Evolutionary conservation across 805 yeast genomes (phyloP), one percentile per base, ranked within the genome.

Genomic region (Wickerhamiella spandovensis): DNA sequence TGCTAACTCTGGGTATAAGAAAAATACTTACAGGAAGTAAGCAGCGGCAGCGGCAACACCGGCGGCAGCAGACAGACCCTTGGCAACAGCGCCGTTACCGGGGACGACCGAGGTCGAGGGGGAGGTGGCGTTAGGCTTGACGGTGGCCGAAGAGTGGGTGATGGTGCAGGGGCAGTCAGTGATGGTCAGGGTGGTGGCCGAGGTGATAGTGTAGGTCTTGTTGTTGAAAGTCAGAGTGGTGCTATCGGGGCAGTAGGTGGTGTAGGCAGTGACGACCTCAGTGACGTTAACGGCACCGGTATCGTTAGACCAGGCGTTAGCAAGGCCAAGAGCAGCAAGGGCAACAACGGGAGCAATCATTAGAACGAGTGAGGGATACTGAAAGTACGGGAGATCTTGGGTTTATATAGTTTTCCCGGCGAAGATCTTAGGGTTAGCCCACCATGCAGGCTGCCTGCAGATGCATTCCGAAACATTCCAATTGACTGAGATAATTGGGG

Each of bases 171-270:
- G 48, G 48, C 48, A 43, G 56, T 25, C 45, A 38, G 87, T 81
- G 76, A 81, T 75, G 67, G 86, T 79, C 62, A 81, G 66, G 59
- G 86, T 81, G 65, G 86, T 79, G 53, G 85, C 77, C 60, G 67
- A 78, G 53, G 85, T 76, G 64, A 78, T 82, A 56, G 82, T 78
- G 77, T 77, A 74, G 63, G 86, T 77, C 68, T 67, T 67, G 74
- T 73, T 75, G 75, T 78, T 78, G 65, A 78, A 73, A 58, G 72
- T 72, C 52, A 82, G 61, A 52, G 73, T 68, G 59, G 63, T 59
- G 35, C 62, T 57, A 46, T 48, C 51, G 23, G 60, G 54, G 58
- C 63, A 60, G 53, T 52, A 57, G 46, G 63, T 59, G 51, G 63
- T 60, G 53, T 48, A 52, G 38, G 44, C 54, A 48, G 56, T 58